These are phyloP conservation scores for Immersiella caudata DNA, from an alignment of 495 filamentous ascomycete species.

Conservation along the genomic window DNA sequence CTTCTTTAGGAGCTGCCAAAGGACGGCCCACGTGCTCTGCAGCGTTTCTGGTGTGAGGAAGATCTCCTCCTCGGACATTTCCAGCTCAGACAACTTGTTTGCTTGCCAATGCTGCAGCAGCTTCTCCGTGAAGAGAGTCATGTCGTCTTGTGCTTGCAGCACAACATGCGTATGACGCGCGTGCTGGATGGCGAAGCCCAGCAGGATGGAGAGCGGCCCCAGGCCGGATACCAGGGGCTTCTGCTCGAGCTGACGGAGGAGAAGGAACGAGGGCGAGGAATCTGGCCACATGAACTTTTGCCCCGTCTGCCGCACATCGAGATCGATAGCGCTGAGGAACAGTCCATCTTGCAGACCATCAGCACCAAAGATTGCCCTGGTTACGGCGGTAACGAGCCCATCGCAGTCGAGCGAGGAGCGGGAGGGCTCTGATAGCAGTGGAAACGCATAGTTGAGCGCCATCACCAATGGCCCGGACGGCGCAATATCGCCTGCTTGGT, in stretches of 20 bases:
- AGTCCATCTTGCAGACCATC: conserved; percentile 85
- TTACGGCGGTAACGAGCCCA: conserved; percentile 68
- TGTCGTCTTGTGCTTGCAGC: conserved; percentile 67
- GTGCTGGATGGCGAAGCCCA: conserved; percentile 72
- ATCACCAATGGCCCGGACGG: conserved; percentile 66
- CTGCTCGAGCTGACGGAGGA: conserved; percentile 58
- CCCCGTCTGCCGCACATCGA: conserved; percentile 67
- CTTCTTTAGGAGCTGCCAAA: conserved; percentile 84
- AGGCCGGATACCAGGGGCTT: conserved; percentile 77
- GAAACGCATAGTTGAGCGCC: conserved; percentile 79
- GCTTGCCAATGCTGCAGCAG: conserved; percentile 81
- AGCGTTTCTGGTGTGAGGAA: conserved; percentile 72
- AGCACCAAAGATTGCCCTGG: conserved; percentile 63
- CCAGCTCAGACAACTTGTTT: conserved; percentile 82
- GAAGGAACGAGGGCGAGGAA: conserved; percentile 59
- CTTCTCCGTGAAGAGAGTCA: conserved; percentile 69
- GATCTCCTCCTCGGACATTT: conserved; percentile 70
- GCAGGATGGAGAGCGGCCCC: conserved; percentile 76
- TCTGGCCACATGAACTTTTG: conserved; percentile 74
- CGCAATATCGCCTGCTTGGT: conserved; percentile 48
- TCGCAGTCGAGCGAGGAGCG: conserved; percentile 69
- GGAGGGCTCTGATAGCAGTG: conserved; percentile 63
- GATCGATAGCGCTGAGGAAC: conserved; percentile 75
- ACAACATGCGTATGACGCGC: conserved; percentile 62
- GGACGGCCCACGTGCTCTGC: conserved; percentile 66